Evolutionary conservation across 2,329 filamentous ascomycete genomes (phyloP).

Genomic region (Neofusicoccum kwambonambiense): DNA sequence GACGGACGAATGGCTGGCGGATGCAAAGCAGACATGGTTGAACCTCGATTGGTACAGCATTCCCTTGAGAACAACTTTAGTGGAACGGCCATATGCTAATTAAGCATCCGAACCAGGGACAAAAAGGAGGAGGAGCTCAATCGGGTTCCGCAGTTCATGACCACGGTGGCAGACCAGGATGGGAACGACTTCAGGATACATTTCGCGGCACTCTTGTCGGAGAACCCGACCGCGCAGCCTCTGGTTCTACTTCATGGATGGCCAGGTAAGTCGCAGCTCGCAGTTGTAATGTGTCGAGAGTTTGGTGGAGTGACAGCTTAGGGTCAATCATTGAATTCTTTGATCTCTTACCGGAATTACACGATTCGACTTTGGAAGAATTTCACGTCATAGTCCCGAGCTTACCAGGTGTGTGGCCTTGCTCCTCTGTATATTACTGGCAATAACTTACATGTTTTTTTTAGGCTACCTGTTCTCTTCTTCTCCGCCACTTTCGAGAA

Average conservation of each 20-base stretch:
- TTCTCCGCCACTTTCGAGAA: constrained; percentile 41
- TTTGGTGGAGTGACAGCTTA: not conserved
- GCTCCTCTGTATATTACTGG: not conserved
- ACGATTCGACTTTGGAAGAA: not conserved
- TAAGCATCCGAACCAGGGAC: not conserved
- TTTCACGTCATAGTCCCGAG: not conserved
- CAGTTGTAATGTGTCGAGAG: no score
- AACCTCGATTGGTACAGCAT: constrained; percentile 36
- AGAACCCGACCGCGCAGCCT: constrained; percentile 52
- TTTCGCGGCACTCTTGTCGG: constrained; percentile 57
- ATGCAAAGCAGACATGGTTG: constrained; percentile 37
- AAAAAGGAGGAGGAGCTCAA: not conserved
- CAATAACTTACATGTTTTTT: not conserved
- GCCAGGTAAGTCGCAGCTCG: constrained; percentile 34
- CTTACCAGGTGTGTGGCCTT: not conserved
- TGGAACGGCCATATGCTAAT: not conserved
- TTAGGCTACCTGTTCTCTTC: not conserved
- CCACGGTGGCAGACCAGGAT: constrained; percentile 40
- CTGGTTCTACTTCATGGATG: constrained; percentile 57
- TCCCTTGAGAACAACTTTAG: not conserved
- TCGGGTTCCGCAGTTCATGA: constrained; percentile 15
- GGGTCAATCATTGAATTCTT: not conserved
- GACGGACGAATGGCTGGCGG: constrained; percentile 32
- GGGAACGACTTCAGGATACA: constrained; percentile 47
- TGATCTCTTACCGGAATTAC: not conserved